Conservation (phyloP, 495 filamentous ascomycete genomes). For the Hyaloscypha finlandica region DNA sequence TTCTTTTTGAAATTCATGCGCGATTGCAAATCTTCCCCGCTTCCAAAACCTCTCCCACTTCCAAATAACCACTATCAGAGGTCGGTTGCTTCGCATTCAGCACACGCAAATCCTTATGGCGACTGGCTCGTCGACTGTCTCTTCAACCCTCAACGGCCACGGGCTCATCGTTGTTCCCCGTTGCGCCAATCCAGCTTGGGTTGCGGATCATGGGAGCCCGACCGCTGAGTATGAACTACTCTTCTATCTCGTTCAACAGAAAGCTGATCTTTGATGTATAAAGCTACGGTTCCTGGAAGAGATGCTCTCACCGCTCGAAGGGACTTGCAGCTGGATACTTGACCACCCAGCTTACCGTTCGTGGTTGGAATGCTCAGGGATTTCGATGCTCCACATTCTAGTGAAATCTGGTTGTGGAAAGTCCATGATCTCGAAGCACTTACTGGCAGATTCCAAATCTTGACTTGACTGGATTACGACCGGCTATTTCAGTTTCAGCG, state of each 20-base stretch:
- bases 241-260: neutral
- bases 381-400: neutral
- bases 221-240: neutral
- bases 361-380: neutral
- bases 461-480: neutral
- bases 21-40: no score
- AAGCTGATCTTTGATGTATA: neutral
- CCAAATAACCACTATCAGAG: no score
- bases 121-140: neutral
- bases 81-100: neutral
- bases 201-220: neutral
- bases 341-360: neutral
- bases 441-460: neutral
- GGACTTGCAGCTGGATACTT: neutral
- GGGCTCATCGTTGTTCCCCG: neutral
- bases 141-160: neutral
- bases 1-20: no score
- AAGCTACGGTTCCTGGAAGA: neutral
- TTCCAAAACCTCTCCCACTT: no score
- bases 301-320: neutral
- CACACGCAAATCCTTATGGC: neutral
- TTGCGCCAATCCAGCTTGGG: neutral
- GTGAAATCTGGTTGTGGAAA: neutral
- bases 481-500: neutral
- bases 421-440: neutral